Evolutionary conservation across 345 rosid genomes (phyloP), one percentile per base, ranked within the genome.

Genomic region (Gossypium raimondii): DNA sequence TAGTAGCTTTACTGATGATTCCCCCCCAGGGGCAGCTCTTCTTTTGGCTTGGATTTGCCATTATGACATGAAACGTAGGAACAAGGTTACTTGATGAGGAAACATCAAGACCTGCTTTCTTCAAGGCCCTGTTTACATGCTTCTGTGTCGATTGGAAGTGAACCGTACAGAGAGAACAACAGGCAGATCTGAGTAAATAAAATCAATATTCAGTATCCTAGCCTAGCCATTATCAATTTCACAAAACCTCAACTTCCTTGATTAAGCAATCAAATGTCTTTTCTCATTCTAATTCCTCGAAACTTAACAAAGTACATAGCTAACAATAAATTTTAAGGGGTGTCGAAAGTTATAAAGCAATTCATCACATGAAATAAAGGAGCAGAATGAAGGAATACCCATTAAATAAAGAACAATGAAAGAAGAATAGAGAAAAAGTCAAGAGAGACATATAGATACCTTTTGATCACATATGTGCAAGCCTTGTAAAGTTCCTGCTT

Each of bases 401-500:
- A 53, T 53, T 53, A 17, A 53, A 53, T n/a, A 7, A 3, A 53
- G 58, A 17, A 56, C 51, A 27, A 51, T 10, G 62, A 34, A 34
- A 34, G 41, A 34, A 34, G 41, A 65, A 22, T 24, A 47, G 13
- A 67, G 25, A 22, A 7, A 29, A 56, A 18, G 2, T 34, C 41
- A 34, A 5, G 41, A 34, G 41, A 34, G 41, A 34, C 7, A 56
- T 50, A 34, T 6, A 34, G 7, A 34, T 34, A 92, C 97, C 93
- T 85, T 76, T 92, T 91, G 84, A 92, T 89, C 3, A 92, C 89
- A 75, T 84, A 87, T 53, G 81, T 79, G 62, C 98, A 94, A 60
- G 93, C 88, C 78, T 85, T 92, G 84, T 94, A 94, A 22, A 94
- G 90, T 88, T 81, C 88, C 88, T 94, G 97, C 82, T 90, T 92